Percentiles rank a stretch among this genome's conserved stretches.
Evolutionary conservation across 768 basidiomycete species (phyloP).

Genomic region (Amanita exitialis): DNA sequence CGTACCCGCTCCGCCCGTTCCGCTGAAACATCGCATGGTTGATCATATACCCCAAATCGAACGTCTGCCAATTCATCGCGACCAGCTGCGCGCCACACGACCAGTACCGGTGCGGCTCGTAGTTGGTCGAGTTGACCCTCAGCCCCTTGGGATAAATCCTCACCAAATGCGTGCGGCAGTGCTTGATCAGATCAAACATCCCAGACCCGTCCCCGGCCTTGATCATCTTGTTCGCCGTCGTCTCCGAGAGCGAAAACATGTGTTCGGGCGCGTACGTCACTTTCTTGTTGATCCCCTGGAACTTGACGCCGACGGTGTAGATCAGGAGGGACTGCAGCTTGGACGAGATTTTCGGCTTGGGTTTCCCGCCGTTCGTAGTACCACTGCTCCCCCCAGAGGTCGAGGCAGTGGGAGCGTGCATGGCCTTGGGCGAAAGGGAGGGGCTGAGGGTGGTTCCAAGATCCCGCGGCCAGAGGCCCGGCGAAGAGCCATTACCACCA

Average conservation of each 20-base stretch:
- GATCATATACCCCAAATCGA: slow-evolving; percentile 83
- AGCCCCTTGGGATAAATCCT: slow-evolving; percentile 82
- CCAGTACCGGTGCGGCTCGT: slow-evolving; percentile 86
- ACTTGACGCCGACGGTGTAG: slow-evolving; percentile 95
- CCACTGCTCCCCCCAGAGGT: not conserved
- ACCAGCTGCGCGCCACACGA: slow-evolving; percentile 81
- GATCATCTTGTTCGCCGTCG: slow-evolving; percentile 64
- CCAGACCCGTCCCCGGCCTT: slow-evolving; percentile 31
- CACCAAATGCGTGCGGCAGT: slow-evolving; percentile 75
- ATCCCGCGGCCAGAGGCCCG: no score
- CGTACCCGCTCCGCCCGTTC: slow-evolving; percentile 82
- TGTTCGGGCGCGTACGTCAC: slow-evolving; percentile 80
- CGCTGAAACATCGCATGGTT: slow-evolving; percentile 94
- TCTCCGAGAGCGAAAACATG: slow-evolving; percentile 90
- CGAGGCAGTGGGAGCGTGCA: not conserved
- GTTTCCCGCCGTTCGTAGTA: slow-evolving; percentile 22
- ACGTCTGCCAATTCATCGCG: slow-evolving; percentile 96
- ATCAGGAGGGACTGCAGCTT: slow-evolving; percentile 69
- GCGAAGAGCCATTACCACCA: no score
- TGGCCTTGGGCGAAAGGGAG: not conserved
- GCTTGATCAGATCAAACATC: slow-evolving; percentile 71
- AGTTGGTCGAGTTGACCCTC: slow-evolving; percentile 78
- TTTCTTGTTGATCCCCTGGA: slow-evolving; percentile 81
- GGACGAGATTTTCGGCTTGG: slow-evolving; percentile 63
- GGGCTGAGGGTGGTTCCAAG: no score